These are phyloP conservation scores for Agarophyton chilense DNA, from an alignment of 23 red algal genomes.

Conservation along the genomic window DNA sequence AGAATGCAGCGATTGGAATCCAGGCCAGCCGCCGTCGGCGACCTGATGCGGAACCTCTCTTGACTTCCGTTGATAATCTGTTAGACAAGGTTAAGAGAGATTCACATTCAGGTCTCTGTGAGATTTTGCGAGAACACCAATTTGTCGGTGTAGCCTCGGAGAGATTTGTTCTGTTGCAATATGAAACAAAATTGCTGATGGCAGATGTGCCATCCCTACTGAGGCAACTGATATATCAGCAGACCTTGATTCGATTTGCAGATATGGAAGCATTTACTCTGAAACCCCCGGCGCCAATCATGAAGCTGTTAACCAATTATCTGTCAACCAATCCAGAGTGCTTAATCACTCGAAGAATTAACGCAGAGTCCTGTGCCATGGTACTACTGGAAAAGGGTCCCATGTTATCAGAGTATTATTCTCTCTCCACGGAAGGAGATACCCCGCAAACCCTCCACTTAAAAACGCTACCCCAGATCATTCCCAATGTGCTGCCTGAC, in stretches of 20 bases:
- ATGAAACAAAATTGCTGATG: constrained; percentile 74
- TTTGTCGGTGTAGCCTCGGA: constrained; percentile 82
- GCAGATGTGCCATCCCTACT: constrained; percentile 46
- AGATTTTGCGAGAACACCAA: constrained; percentile 70
- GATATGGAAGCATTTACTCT: constrained; percentile 41
- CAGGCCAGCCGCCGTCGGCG: constrained; percentile 51
- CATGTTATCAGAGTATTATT: constrained; percentile 74
- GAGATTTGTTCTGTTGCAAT: constrained; percentile 68
- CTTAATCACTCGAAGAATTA: background rate
- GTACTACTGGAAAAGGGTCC: constrained; percentile 47
- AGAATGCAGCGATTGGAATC: constrained; percentile 7
- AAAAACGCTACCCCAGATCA: constrained; percentile 29
- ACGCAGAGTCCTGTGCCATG: constrained; percentile 60
- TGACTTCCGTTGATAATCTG: constrained; percentile 49
- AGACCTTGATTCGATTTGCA: constrained; percentile 76
- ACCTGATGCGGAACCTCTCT: constrained; percentile 57
- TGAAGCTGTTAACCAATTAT: constrained; percentile 34
- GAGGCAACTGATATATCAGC: constrained; percentile 65
- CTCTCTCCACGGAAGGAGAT: constrained; percentile 20
- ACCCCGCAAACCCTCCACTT: background rate
- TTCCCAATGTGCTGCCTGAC: constrained; percentile 50
- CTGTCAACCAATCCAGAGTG: background rate
- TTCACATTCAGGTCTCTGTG: constrained; percentile 57
- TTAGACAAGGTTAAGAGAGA: constrained; percentile 27
- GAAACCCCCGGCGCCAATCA: constrained; percentile 42